Evolutionary conservation across 192 early-diverging fungal genomes (phyloP).

Genomic region (Gaertneriomyces sp.): DNA sequence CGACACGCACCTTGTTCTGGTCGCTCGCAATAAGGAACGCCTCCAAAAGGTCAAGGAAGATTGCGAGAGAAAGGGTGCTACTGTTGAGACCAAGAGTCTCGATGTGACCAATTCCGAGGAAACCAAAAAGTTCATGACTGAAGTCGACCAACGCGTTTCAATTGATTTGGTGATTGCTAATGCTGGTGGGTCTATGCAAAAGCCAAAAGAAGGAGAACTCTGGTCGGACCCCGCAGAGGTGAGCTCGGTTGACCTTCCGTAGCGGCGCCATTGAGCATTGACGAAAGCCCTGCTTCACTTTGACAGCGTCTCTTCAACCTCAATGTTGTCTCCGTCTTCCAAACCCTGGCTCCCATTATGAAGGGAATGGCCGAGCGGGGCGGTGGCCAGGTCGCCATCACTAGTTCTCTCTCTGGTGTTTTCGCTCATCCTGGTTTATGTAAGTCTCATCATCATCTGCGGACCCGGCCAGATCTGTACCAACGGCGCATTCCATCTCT

Average conservation of each 20-base stretch:
- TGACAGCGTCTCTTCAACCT: not conserved
- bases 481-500: not conserved
- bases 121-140: not conserved
- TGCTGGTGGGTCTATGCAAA: not conserved
- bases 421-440: constrained; percentile 3
- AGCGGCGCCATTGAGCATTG: not conserved
- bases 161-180: constrained; percentile 20
- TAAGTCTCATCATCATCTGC: not conserved
- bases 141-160: not conserved
- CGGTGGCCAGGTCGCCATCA: constrained; percentile 16
- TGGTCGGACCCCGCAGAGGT: constrained; percentile 2
- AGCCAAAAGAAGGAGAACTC: not conserved
- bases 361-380: constrained; percentile 5
- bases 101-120: constrained; percentile 3
- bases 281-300: not conserved
- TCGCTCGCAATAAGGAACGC: constrained; percentile 1
- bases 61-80: constrained; percentile 1
- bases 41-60: constrained; percentile 7
- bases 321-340: constrained; percentile 8
- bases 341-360: constrained; percentile 15
- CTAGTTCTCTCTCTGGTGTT: constrained; percentile 4
- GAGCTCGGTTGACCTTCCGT: too few species aligned
- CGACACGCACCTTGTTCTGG: constrained; percentile 1
- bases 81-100: not conserved
- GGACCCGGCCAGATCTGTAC: not conserved